Evolutionary conservation across 768 basidiomycete genomes (phyloP), one percentile per base, ranked within the genome.

Genomic region (Termitomyces sp.): DNA sequence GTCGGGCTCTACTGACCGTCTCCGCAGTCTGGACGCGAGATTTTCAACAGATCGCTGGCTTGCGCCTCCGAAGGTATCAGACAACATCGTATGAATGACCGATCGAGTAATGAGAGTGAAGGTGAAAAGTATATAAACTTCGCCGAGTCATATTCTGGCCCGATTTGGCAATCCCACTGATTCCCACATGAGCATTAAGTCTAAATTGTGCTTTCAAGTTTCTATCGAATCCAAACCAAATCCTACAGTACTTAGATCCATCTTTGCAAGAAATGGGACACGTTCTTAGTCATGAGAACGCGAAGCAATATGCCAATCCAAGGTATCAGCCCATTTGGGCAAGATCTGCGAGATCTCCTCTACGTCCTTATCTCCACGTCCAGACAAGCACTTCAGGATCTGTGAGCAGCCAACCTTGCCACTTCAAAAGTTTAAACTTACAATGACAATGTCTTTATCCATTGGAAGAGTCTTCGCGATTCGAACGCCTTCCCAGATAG

Each of bases 311-410:
- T 96, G 93, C 96, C 96, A 98, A 79, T 96, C 91, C 39, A 98
- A 82, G 66, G 76, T 87, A 69, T 97, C 90, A 12, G 91, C 94
- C 96, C 96, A 98, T 75, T 96, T 92, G 12, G 96, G 96, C 58
- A 99, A 80, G 44, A 98, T 79, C 68, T 96, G 78, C n/a, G 91
- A 94, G 60, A 99, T 95, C 70, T 98, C 91, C 66, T 96, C 91
- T 4, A 99, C 97, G 70, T 99, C 96, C 75, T 98, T 98, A 75
- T 98, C 95, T 18, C 97, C 97, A 64, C 96, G 87, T 54, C 96
- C 96, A 57, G 93, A 96, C 55, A 98, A 78, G 69, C 94, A 97
- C 92, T 96, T 61, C 28, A 3, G 28, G 33, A 7, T 38, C 4
- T 12, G 33, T 61, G 35, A 66, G 55, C 62, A 33, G 58, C 13